Percentiles rank a stretch among this genome's conserved stretches.
phyloP scores from a whole-genome alignment of 2,329 filamentous ascomycete genomes.

The Dissoconium aciculare region DNA sequence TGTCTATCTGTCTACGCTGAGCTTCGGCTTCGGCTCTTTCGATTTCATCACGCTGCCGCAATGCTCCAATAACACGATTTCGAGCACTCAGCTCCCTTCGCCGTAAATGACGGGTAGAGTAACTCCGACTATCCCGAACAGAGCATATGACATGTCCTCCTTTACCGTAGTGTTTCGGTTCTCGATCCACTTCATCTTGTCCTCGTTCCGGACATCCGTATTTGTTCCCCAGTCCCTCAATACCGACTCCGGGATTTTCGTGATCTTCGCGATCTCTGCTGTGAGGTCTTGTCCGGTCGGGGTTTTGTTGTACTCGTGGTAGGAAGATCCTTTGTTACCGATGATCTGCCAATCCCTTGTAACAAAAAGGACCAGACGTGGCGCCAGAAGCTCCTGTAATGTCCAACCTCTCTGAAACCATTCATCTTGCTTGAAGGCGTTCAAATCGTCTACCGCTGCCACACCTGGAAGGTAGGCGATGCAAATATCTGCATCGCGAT shows the following conservation, averaged over 20 bases:
- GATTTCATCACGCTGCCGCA: slow-evolving; percentile 7
- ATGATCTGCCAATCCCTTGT: slow-evolving; percentile 13
- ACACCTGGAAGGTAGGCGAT: slow-evolving; percentile 9
- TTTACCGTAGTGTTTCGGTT: slow-evolving; percentile 6
- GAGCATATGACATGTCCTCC: slow-evolving; percentile 12
- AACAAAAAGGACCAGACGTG: slow-evolving; percentile 10
- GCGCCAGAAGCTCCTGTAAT: slow-evolving; percentile 15
- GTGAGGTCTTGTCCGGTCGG: neutral
- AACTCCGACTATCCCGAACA: slow-evolving; percentile 11
- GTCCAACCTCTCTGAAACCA: slow-evolving; percentile 17
- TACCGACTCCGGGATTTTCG: slow-evolving; percentile 7
- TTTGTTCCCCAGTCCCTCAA: slow-evolving; percentile 7
- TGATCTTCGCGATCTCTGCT: slow-evolving; percentile 5
- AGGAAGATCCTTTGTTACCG: slow-evolving; percentile 10
- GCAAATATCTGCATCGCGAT: slow-evolving; percentile 7
- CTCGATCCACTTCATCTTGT: slow-evolving; percentile 12
- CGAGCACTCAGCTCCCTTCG: no score
- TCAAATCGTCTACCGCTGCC: neutral
- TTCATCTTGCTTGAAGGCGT: slow-evolving; percentile 6
- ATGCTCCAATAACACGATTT: no score
- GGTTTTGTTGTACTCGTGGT: neutral
- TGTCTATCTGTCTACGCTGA: no score
- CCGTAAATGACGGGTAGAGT: slow-evolving; percentile 9
- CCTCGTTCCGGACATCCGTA: slow-evolving; percentile 3
- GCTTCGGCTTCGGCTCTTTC: slow-evolving; percentile 2